Percentiles rank a stretch among this genome's conserved stretches.
These are phyloP conservation scores for Maudiozyma serrabonitensis DNA, from an alignment of 805 yeast species.

Conservation along the genomic window DNA sequence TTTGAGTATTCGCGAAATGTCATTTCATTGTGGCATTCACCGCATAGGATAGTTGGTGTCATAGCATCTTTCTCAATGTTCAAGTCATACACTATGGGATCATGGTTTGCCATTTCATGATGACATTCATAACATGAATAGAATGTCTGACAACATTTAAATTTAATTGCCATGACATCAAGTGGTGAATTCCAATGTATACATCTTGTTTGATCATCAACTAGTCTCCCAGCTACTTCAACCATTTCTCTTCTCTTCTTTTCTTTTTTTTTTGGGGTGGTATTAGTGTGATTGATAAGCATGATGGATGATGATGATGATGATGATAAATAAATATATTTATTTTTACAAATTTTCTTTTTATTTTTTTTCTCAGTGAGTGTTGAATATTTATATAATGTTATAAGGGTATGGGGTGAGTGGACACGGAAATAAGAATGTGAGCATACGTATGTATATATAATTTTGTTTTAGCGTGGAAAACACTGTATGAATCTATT, in stretches of 20 bases:
- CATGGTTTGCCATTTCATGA: constrained; percentile 12
- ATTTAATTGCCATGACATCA: constrained; percentile 26
- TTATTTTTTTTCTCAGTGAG: no score
- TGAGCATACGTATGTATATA: background rate
- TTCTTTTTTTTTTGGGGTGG: no score
- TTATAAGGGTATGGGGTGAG: no score
- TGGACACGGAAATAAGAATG: background rate
- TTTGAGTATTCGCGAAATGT: constrained; percentile 18
- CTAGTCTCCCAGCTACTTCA: constrained; percentile 11
- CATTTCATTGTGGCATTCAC: constrained; percentile 22
- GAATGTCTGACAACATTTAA: constrained; percentile 24
- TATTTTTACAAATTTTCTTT: no score
- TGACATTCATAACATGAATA: constrained; percentile 28
- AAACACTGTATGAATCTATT: constrained; percentile 1
- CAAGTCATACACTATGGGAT: constrained; percentile 8
- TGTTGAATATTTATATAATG: no score
- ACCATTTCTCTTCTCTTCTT: no score
- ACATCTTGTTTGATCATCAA: constrained; percentile 25
- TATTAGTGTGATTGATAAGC: no score
- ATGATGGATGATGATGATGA: no score
- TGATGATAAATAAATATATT: no score
- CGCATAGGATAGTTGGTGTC: constrained; percentile 21
- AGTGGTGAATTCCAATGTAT: constrained; percentile 25
- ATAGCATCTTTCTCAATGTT: constrained; percentile 1
- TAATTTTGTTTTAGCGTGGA: background rate